Percentiles rank a stretch among this genome's conserved stretches.
phyloP scores from a whole-genome alignment of 495 filamentous ascomycete genomes.

The Parachaetomium inaequale region DNA sequence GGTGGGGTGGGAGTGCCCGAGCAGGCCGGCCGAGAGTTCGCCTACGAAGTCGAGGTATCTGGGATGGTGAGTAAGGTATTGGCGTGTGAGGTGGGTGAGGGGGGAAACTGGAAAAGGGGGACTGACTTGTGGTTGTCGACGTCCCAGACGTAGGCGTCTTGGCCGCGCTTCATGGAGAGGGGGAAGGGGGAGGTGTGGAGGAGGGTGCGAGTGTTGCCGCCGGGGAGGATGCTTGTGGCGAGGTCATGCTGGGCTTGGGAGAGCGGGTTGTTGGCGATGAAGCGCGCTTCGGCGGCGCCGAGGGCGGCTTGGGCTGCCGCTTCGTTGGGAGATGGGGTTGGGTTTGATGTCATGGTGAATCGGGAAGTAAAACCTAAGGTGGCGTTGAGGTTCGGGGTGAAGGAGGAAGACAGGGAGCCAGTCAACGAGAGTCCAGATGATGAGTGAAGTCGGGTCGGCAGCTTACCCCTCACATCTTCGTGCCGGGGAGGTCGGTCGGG shows the following conservation, averaged over 20 bases:
- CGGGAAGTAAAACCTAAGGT: too few species aligned
- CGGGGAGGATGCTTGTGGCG: slow-evolving; percentile 47
- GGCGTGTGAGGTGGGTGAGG: neutral
- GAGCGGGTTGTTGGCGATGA: slow-evolving; percentile 32
- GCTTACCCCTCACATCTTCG: neutral
- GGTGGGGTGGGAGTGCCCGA: slow-evolving; percentile 49
- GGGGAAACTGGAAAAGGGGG: neutral
- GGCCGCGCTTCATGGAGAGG: slow-evolving; percentile 42
- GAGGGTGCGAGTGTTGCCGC: slow-evolving; percentile 59
- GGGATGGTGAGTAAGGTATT: neutral
- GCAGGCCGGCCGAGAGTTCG: slow-evolving; percentile 53
- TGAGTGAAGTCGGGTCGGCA: neutral
- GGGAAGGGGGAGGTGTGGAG: slow-evolving; percentile 58
- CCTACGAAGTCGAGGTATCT: slow-evolving; percentile 49
- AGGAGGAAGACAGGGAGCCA: too few species aligned
- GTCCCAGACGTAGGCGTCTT: slow-evolving; percentile 38
- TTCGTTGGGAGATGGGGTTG: neutral
- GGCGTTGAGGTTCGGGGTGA: too few species aligned
- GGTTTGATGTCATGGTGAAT: neutral
- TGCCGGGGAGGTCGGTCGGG: neutral
- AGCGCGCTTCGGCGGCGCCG: slow-evolving; percentile 31
- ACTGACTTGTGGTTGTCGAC: slow-evolving; percentile 43
- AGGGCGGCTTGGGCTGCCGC: slow-evolving; percentile 25
- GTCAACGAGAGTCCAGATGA: neutral
- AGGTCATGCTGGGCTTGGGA: slow-evolving; percentile 38